Evolutionary conservation across 2,329 filamentous ascomycete species (phyloP).

Genomic region (Neofusicoccum sp.): DNA sequence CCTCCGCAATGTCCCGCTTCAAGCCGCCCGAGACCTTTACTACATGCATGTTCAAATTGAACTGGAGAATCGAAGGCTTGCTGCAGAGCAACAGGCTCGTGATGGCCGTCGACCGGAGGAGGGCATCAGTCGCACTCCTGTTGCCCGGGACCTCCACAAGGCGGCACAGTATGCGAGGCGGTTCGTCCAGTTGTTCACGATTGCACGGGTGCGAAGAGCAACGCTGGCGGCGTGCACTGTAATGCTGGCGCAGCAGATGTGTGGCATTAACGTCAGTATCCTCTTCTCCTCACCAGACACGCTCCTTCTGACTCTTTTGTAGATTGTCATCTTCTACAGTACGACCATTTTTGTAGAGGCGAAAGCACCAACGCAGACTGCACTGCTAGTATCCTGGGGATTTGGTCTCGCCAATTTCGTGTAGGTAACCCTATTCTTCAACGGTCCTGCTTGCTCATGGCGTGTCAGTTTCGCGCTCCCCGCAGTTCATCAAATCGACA

Average conservation of each 20-base stretch:
- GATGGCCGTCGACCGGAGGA: not conserved
- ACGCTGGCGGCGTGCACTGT: conserved; percentile 28
- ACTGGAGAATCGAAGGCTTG: conserved; percentile 34
- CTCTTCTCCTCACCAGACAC: conserved; percentile 22
- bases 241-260: conserved; percentile 34
- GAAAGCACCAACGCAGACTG: conserved; percentile 20
- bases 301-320: not conserved
- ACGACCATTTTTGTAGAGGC: not conserved
- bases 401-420: conserved; percentile 47
- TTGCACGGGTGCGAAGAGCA: conserved; percentile 29
- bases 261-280: conserved; percentile 31
- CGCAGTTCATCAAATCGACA: conserved; percentile 47
- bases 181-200: conserved; percentile 23
- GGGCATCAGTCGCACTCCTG: not conserved
- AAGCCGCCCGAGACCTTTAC: conserved; percentile 55
- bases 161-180: conserved; percentile 2
- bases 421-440: not conserved
- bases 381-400: conserved; percentile 41
- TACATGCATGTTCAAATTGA: conserved; percentile 40
- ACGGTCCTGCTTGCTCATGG: not conserved
- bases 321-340: conserved; percentile 14
- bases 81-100: conserved; percentile 29
- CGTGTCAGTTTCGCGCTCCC: conserved; percentile 39
- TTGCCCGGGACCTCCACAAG: conserved; percentile 8
- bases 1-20: conserved; percentile 52